Conservation (phyloP, 768 basidiomycete species). For the Podaxis mareebaensis region DNA sequence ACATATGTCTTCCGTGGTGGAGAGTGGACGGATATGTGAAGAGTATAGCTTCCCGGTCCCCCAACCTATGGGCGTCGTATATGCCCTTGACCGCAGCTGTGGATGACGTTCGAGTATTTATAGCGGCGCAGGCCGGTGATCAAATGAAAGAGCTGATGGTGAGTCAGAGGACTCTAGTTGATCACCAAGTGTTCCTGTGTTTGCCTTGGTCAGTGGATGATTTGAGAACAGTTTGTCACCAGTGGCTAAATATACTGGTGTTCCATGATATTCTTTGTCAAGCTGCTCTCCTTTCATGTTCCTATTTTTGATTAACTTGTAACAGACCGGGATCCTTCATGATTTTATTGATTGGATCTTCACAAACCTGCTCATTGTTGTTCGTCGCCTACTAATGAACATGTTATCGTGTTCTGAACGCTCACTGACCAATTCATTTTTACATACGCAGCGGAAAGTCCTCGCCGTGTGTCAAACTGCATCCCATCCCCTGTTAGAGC, state of each 20-base stretch:
- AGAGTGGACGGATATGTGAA: background rate
- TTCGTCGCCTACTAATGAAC: background rate
- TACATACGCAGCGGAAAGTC: background rate
- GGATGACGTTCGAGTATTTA: background rate
- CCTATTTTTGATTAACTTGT: background rate
- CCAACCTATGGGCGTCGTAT: background rate
- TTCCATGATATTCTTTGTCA: no score
- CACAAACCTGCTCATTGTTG: background rate
- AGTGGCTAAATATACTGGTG: background rate
- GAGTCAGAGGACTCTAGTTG: background rate
- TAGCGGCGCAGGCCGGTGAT: background rate
- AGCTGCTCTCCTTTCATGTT: background rate
- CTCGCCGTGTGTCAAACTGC: background rate
- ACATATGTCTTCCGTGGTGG: background rate
- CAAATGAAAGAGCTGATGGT: slow-evolving; percentile 3
- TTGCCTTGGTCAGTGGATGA: background rate
- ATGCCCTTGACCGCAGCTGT: background rate
- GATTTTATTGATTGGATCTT: background rate
- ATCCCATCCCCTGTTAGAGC: background rate
- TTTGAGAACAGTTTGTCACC: background rate
- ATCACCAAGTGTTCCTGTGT: background rate
- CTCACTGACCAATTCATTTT: background rate
- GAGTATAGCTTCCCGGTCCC: background rate
- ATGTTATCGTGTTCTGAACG: background rate
- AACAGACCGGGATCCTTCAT: background rate